These are phyloP conservation scores for Neltuma alba DNA, from an alignment of 306 rosid species.

Conservation along the genomic window DNA sequence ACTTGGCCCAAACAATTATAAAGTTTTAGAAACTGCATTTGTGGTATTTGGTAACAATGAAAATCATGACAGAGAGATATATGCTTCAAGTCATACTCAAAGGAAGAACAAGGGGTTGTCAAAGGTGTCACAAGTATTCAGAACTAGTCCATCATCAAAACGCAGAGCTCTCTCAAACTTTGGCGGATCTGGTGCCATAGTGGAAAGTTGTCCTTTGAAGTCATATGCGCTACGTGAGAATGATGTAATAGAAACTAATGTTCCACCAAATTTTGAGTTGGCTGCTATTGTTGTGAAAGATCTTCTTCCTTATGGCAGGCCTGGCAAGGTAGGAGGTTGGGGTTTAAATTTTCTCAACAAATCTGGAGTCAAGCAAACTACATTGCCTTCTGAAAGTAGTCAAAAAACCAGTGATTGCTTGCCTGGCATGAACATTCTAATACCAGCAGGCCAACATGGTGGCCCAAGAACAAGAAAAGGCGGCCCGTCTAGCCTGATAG, in stretches of 20 bases:
- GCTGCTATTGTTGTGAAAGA: slow-evolving; percentile 81
- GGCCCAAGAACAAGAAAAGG: slow-evolving; percentile 79
- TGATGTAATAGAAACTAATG: slow-evolving; percentile 43
- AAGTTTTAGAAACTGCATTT: slow-evolving; percentile 71
- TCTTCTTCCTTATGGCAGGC: slow-evolving; percentile 52
- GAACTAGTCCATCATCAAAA: slow-evolving; percentile 58
- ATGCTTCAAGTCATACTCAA: slow-evolving; percentile 47
- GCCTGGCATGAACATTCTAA: slow-evolving; percentile 66
- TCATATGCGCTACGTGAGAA: slow-evolving; percentile 40
- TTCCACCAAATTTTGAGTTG: slow-evolving; percentile 80
- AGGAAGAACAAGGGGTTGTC: slow-evolving; percentile 71
- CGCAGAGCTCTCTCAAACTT: slow-evolving; percentile 57
- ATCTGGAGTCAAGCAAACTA: slow-evolving; percentile 48
- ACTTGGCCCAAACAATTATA: slow-evolving; percentile 58
- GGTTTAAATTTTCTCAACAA: slow-evolving; percentile 90
- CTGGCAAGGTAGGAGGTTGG: slow-evolving; percentile 81
- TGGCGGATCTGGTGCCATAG: slow-evolving; percentile 37
- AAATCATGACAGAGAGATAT: slow-evolving; percentile 48
- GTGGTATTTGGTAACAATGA: slow-evolving; percentile 62
- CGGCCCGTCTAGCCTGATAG: slow-evolving; percentile 85
- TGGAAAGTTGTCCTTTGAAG: slow-evolving; percentile 59
- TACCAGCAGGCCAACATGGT: slow-evolving; percentile 92
- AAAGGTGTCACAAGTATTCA: slow-evolving; percentile 67
- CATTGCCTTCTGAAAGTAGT: slow-evolving; percentile 45
- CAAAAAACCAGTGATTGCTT: slow-evolving; percentile 57